Evolutionary conservation across 352 stramenopile species (phyloP).

Genomic region (Pelagophyceae sp.): DNA sequence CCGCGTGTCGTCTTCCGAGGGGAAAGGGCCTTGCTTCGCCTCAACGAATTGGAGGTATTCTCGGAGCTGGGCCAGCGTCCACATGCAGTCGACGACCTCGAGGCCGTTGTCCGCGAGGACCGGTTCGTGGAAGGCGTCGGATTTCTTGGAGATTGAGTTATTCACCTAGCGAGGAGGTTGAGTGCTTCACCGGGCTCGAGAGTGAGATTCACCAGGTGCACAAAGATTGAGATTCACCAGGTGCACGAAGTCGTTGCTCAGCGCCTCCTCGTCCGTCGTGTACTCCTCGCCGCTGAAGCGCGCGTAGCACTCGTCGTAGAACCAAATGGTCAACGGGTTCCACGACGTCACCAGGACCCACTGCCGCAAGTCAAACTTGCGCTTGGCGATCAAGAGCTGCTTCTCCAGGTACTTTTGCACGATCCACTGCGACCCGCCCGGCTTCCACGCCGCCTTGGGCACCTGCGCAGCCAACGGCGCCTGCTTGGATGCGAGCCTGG

Average conservation of each 20-base stretch:
- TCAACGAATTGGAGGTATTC: constrained; percentile 31
- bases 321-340: constrained; percentile 83
- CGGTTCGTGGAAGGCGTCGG: constrained; percentile 68
- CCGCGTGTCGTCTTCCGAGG: background rate
- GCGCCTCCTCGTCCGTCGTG: constrained; percentile 29
- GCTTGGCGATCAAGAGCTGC: constrained; percentile 43
- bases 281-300: constrained; percentile 52
- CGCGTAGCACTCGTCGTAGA: constrained; percentile 78
- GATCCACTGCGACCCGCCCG: constrained; percentile 36
- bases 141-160: constrained; percentile 83
- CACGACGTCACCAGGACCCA: constrained; percentile 83
- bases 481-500: background rate
- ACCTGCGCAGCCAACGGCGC: background rate
- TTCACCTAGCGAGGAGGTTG: no score
- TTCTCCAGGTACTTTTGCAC: constrained; percentile 64
- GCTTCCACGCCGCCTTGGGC: constrained; percentile 61
- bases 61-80: constrained; percentile 39
- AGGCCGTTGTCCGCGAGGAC: constrained; percentile 49
- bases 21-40: background rate
- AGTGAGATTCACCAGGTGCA: no score
- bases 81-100: constrained; percentile 50
- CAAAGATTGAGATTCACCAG: no score
- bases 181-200: no score
- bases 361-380: constrained; percentile 59
- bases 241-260: constrained; percentile 73